Evolutionary conservation across 257 asterid species (phyloP).

Genomic region (Solanum paucissectum): DNA sequence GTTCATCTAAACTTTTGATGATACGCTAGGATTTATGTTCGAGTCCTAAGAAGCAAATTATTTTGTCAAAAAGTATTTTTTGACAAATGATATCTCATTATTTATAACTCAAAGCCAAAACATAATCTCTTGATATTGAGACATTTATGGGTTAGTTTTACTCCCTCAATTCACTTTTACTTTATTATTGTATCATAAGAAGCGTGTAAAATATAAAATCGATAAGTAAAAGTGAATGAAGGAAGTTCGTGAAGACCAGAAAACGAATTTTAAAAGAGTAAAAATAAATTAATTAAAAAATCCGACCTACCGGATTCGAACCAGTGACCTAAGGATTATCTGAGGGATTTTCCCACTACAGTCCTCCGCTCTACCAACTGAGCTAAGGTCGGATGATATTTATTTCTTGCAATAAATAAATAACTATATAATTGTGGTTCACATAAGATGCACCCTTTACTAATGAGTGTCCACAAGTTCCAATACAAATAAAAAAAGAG

Average conservation of each 20-base stretch:
- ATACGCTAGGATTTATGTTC: neutral
- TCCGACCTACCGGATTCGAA: conserved; percentile 6
- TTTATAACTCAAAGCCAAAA: neutral
- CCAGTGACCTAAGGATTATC: neutral
- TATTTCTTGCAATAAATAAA: fast-evolving
- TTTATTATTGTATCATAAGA: neutral
- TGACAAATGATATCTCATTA: neutral
- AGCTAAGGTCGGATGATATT: neutral
- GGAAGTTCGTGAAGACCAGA: neutral
- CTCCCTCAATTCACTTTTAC: neutral
- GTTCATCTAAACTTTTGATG: neutral
- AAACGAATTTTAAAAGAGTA: neutral
- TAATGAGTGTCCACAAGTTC: neutral
- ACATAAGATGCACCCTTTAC: neutral
- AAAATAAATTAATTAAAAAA: neutral
- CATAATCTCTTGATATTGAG: neutral
- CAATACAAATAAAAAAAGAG: neutral
- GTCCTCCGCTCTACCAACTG: conserved; percentile 5
- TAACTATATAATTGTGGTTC: neutral
- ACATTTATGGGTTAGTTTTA: neutral
- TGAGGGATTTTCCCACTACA: neutral
- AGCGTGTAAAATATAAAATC: no score
- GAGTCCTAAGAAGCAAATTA: neutral
- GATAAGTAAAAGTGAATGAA: neutral
- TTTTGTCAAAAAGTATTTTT: neutral